These are phyloP conservation scores for Phytophthora boehmeriae DNA, from an alignment of 352 stramenopile genomes.

Conservation along the genomic window DNA sequence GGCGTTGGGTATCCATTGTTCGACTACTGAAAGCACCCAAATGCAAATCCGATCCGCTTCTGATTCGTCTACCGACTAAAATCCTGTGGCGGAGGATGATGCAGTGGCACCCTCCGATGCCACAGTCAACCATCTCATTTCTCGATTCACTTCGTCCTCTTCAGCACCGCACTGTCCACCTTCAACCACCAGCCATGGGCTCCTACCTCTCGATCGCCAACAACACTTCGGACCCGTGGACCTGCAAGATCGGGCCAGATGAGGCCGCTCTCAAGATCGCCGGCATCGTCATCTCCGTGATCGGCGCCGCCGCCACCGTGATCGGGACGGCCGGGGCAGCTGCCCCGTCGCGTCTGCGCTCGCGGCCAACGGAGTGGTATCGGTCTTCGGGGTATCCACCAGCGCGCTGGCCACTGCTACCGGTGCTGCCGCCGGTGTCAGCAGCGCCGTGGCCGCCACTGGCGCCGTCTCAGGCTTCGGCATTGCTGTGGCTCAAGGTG, in stretches of 20 bases:
- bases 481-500: constrained; percentile 37
- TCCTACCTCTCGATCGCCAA: constrained; percentile 56
- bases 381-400: constrained; percentile 40
- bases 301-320: constrained; percentile 18
- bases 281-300: constrained; percentile 20
- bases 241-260: constrained; percentile 47
- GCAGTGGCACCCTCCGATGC: neutral
- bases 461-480: constrained; percentile 41
- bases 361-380: constrained; percentile 33
- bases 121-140: constrained; percentile 8
- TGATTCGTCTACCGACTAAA: constrained; percentile 5
- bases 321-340: constrained; percentile 37
- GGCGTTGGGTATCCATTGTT: too few relatives aligned
- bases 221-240: constrained; percentile 45
- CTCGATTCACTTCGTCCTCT: constrained; percentile 18
- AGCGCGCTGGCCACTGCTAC: constrained; percentile 24
- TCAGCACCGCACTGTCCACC: neutral
- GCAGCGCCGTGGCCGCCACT: constrained; percentile 20
- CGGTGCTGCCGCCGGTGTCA: constrained; percentile 19
- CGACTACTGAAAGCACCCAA: neutral
- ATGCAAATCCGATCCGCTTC: neutral
- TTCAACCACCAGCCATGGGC: constrained; percentile 28
- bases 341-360: constrained; percentile 32
- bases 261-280: constrained; percentile 48
- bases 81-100: neutral